Percentiles rank a stretch among this genome's conserved stretches.
Evolutionary conservation across 306 rosid genomes (phyloP).

Genomic region (Arachis stenosperma): DNA sequence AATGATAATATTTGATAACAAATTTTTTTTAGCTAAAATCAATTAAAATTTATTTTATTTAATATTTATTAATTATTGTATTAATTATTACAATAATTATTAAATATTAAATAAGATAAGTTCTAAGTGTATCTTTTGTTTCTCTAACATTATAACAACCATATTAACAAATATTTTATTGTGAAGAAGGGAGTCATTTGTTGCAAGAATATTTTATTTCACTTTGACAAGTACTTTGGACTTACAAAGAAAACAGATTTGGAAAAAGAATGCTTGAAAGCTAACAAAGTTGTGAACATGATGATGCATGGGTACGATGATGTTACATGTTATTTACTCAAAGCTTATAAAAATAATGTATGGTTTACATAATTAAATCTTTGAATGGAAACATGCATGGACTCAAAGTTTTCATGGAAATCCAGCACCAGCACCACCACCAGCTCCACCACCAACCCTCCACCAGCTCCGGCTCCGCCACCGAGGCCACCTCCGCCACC

Average conservation of each 20-base stretch:
- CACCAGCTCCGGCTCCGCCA: slow-evolving; percentile 59
- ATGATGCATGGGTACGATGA: slow-evolving; percentile 12
- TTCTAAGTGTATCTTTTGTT: no score
- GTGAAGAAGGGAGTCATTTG: background rate
- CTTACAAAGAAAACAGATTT: background rate
- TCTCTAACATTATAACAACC: no score
- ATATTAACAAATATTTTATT: no score
- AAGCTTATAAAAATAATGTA: slow-evolving; percentile 4
- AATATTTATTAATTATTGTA: no score
- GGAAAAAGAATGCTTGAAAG: slow-evolving; percentile 10
- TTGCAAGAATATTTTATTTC: slow-evolving; percentile 21
- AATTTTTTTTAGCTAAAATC: no score
- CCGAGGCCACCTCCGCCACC: slow-evolving; percentile 47
- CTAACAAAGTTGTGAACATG: slow-evolving; percentile 19
- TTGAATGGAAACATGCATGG: background rate
- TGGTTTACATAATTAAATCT: background rate
- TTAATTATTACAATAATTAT: no score
- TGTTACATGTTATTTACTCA: slow-evolving; percentile 20
- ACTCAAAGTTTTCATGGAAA: slow-evolving; percentile 45
- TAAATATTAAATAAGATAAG: no score
- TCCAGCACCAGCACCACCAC: slow-evolving; percentile 54
- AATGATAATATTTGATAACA: no score
- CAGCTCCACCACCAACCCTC: slow-evolving; percentile 62
- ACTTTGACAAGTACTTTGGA: background rate
- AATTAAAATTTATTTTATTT: no score